phyloP scores from a whole-genome alignment of 2,329 filamentous ascomycete species.

The Dactylella cylindrospora region DNA sequence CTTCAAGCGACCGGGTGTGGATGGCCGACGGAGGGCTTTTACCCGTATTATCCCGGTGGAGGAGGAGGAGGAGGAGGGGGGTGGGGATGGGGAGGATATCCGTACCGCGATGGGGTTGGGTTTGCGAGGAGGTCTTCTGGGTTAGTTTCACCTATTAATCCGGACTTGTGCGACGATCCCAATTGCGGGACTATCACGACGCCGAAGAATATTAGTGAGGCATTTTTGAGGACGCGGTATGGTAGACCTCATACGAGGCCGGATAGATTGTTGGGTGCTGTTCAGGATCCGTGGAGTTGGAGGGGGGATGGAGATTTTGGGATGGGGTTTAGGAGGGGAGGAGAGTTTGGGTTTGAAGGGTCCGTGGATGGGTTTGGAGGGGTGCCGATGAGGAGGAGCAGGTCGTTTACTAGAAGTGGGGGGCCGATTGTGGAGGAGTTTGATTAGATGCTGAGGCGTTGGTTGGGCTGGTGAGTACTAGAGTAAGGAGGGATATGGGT shows the following conservation, averaged over 20 bases:
- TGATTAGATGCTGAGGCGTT: neutral
- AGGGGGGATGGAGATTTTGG: neutral
- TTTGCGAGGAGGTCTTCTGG: too few species aligned
- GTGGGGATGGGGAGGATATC: too few species aligned
- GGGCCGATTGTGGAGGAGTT: slow-evolving; percentile 6
- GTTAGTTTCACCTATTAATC: slow-evolving; percentile 6
- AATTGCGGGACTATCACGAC: slow-evolving; percentile 26
- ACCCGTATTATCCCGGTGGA: too few species aligned
- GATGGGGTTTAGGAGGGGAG: neutral
- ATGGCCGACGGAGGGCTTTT: too few species aligned
- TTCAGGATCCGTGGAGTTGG: slow-evolving; percentile 1
- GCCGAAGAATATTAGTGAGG: slow-evolving; percentile 1
- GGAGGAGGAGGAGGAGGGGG: too few species aligned
- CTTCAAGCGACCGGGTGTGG: too few species aligned
- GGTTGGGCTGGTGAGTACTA: neutral
- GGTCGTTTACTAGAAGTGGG: slow-evolving; percentile 4
- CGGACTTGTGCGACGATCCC: slow-evolving; percentile 21
- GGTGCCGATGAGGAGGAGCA: slow-evolving; percentile 2
- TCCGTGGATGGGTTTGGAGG: slow-evolving; percentile 8
- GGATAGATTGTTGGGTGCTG: slow-evolving; percentile 2
- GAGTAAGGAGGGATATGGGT: neutral
- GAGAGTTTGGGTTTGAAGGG: neutral
- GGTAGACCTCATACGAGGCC: neutral
- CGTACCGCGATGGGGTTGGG: too few species aligned
- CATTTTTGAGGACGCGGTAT: slow-evolving; percentile 7